These are phyloP conservation scores for Huiozyma naganishii DNA, from an alignment of 805 yeast species.

Conservation along the genomic window DNA sequence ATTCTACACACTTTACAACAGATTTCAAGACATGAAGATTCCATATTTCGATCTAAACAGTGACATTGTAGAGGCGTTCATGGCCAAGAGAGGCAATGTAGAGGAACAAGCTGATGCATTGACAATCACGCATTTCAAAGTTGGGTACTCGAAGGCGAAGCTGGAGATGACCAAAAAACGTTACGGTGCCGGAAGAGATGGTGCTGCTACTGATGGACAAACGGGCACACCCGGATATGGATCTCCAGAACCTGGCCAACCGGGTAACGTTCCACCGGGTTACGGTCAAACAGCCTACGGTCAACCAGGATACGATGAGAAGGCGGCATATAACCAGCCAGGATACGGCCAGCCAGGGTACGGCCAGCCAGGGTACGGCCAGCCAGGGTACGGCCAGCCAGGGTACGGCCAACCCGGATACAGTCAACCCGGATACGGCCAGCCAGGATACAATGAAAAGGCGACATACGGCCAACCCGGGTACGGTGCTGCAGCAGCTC, in stretches of 20 bases:
- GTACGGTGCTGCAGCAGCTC: neutral
- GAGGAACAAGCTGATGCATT: slow-evolving; percentile 84
- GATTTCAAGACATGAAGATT: slow-evolving; percentile 93
- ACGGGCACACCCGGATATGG: slow-evolving; percentile 16
- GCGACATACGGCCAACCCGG: neutral
- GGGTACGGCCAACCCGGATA: slow-evolving; percentile 1
- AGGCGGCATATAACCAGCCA: neutral
- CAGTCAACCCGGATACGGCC: neutral
- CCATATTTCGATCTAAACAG: slow-evolving; percentile 85
- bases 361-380: neutral
- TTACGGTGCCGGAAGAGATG: slow-evolving; percentile 37
- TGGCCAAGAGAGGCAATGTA: slow-evolving; percentile 75
- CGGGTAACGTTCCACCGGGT: neutral
- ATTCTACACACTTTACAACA: slow-evolving; percentile 80
- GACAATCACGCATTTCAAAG: slow-evolving; percentile 81
- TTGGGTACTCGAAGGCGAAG: slow-evolving; percentile 79
- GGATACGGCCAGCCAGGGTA: neutral
- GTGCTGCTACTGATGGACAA: slow-evolving; percentile 11
- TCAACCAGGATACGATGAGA: neutral
- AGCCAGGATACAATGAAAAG: neutral
- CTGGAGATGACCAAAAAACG: slow-evolving; percentile 74
- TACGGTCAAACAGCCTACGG: neutral
- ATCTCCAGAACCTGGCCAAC: neutral
- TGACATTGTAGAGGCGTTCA: slow-evolving; percentile 75
- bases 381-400: neutral